Evolutionary conservation across 371 early-diverging fungal species (phyloP).

Genomic region (Mortierella sp.): DNA sequence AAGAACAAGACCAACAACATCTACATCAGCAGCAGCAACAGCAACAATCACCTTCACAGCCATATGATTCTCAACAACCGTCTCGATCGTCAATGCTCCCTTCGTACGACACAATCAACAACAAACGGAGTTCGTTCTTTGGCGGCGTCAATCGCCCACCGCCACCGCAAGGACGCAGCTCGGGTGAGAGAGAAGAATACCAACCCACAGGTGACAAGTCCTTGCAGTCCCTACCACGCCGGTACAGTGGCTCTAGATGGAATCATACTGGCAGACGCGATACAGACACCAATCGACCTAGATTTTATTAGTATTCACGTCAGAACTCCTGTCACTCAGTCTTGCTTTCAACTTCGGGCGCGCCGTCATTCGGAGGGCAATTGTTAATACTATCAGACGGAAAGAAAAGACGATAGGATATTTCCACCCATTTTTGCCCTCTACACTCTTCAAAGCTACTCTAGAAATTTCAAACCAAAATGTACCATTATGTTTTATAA

Average conservation of each 20-base stretch:
- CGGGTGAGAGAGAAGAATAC: conserved; percentile 33
- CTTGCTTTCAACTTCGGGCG: no score
- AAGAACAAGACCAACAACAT: conserved; percentile 5
- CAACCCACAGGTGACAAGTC: conserved; percentile 22
- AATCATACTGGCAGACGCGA: conserved; percentile 9
- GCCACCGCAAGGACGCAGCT: not conserved
- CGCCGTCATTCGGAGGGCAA: no score
- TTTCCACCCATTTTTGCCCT: no score
- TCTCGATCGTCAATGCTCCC: conserved; percentile 9
- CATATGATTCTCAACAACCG: conserved; percentile 3
- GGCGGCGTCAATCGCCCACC: no score
- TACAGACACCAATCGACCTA: conserved; percentile 38
- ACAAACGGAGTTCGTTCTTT: no score
- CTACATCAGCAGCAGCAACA: conserved; percentile 3
- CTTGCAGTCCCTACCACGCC: conserved; percentile 31
- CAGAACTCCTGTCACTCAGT: no score
- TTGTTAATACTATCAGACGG: no score
- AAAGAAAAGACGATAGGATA: no score
- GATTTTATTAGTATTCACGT: conserved; percentile 18
- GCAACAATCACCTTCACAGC: conserved; percentile 10
- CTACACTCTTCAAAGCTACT: no score
- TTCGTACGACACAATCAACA: conserved; percentile 8
- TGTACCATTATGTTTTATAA: no score
- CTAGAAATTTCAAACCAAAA: no score
- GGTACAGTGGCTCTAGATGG: conserved; percentile 23